Conservation (phyloP, 129 eudicot genomes). For the Gnaphalium uliginosum region DNA sequence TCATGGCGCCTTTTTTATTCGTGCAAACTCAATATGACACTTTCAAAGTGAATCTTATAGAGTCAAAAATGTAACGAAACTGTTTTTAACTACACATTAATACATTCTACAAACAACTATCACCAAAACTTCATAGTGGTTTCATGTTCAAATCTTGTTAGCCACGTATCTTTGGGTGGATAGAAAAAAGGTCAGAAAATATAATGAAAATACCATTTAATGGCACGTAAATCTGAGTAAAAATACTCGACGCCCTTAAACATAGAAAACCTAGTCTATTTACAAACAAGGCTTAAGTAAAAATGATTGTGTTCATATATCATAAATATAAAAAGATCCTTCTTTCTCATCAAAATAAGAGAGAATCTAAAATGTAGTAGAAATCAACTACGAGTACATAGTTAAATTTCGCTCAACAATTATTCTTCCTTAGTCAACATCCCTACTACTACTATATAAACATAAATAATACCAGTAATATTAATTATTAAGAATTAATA, state of each 20-base stretch:
- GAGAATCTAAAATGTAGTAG: background rate
- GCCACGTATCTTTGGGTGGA: too few species aligned
- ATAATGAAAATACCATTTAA: too few species aligned
- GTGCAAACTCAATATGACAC: conserved; percentile 6
- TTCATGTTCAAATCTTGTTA: too few species aligned
- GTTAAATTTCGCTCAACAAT: background rate
- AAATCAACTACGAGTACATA: background rate
- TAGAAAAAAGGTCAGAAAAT: too few species aligned
- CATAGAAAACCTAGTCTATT: too few species aligned
- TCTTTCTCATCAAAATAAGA: background rate
- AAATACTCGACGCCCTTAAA: too few species aligned
- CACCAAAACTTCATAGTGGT: too few species aligned
- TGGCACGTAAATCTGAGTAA: too few species aligned
- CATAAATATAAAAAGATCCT: conserved; percentile 1
- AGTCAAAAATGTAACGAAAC: background rate
- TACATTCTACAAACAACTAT: too few species aligned
- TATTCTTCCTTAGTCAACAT: background rate
- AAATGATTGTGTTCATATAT: too few species aligned
- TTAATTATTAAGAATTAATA: conserved; percentile 2
- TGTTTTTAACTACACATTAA: too few species aligned
- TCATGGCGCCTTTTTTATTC: conserved; percentile 6
- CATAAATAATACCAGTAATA: background rate
- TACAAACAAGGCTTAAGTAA: too few species aligned
- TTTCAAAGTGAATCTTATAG: background rate
- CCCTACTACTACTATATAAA: background rate